A percentile compares a stretch with the other conserved stretches of the same genome.
Conservation (phyloP, 1,139 yeast species). For the Candida dubliniensis region DNA sequence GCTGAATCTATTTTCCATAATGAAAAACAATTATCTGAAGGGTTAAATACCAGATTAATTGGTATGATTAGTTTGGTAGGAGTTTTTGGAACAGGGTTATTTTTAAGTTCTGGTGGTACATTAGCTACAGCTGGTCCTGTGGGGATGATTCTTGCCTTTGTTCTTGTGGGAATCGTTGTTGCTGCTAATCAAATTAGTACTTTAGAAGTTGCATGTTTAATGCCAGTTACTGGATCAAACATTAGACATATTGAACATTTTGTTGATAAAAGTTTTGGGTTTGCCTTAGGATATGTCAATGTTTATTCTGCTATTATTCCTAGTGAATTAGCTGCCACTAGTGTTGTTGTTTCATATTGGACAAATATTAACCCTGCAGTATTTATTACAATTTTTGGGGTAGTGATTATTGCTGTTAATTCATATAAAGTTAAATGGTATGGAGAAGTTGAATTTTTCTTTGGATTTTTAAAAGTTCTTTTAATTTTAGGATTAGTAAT, state of each 20-base stretch:
- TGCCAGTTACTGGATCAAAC: slow-evolving; percentile 31
- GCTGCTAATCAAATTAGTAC: slow-evolving; percentile 24
- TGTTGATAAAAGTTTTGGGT: slow-evolving; percentile 28
- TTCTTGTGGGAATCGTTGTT: slow-evolving; percentile 23
- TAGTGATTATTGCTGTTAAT: slow-evolving; percentile 24
- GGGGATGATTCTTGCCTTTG: slow-evolving; percentile 22
- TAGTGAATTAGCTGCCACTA: slow-evolving; percentile 25
- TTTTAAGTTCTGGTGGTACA: slow-evolving; percentile 19
- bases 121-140: slow-evolving; percentile 22
- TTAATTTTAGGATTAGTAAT: slow-evolving; percentile 28
- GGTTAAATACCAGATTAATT: slow-evolving; percentile 29
- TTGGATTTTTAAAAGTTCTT: slow-evolving; percentile 28
- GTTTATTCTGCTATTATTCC: slow-evolving; percentile 22
- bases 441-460: slow-evolving; percentile 34
- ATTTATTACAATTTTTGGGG: slow-evolving; percentile 26
- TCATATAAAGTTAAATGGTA: slow-evolving; percentile 27
- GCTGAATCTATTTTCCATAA: slow-evolving; percentile 9
- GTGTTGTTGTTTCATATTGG: slow-evolving; percentile 27
- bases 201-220: slow-evolving; percentile 29
- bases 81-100: slow-evolving; percentile 26
- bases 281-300: slow-evolving; percentile 25
- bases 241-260: slow-evolving; percentile 30
- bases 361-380: slow-evolving; percentile 22
- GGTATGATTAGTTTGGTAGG: slow-evolving; percentile 34
- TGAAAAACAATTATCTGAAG: slow-evolving; percentile 13